These are phyloP conservation scores for Lycium ferocissimum DNA, from an alignment of 257 asterid species.

Conservation along the genomic window DNA sequence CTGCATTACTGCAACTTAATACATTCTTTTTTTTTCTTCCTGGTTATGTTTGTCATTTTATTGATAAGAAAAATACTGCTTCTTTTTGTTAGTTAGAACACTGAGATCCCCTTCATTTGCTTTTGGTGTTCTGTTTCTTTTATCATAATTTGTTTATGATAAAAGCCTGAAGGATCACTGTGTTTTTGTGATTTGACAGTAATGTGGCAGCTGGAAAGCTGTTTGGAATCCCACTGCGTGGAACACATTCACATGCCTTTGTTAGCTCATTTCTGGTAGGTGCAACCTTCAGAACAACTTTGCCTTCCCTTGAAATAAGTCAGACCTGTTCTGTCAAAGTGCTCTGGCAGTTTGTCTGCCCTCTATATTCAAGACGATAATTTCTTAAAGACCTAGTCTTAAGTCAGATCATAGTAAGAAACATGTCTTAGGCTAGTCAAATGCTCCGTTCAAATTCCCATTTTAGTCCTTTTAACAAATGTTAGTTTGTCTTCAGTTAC, in stretches of 20 bases:
- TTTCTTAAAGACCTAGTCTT: constrained; percentile 6
- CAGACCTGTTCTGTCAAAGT: not conserved
- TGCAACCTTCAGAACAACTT: constrained; percentile 1
- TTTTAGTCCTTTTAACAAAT: not conserved
- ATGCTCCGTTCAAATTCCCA: not conserved
- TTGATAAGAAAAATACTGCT: not conserved
- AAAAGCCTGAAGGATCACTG: constrained; percentile 26
- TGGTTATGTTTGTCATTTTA: constrained; percentile 17
- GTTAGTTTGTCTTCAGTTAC: constrained; percentile 10
- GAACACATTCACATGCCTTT: constrained; percentile 99
- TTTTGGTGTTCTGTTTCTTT: constrained; percentile 11
- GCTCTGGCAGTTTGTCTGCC: constrained; percentile 11
- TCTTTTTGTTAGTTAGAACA: constrained; percentile 7
- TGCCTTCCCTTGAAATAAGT: constrained; percentile 2
- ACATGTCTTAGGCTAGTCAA: constrained; percentile 20
- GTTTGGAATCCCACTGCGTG: constrained; percentile 98
- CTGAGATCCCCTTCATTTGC: not conserved
- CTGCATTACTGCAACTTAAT: not conserved
- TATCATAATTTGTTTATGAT: constrained; percentile 4
- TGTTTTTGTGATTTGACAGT: constrained; percentile 57
- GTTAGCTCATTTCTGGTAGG: constrained; percentile 96
- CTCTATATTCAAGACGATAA: not conserved
- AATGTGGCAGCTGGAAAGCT: constrained; percentile 98
- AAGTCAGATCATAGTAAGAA: not conserved
- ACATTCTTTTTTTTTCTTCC: not conserved